Evolutionary conservation across 164 flowering plant genomes (phyloP).

Genomic region (Annona squamosa): DNA sequence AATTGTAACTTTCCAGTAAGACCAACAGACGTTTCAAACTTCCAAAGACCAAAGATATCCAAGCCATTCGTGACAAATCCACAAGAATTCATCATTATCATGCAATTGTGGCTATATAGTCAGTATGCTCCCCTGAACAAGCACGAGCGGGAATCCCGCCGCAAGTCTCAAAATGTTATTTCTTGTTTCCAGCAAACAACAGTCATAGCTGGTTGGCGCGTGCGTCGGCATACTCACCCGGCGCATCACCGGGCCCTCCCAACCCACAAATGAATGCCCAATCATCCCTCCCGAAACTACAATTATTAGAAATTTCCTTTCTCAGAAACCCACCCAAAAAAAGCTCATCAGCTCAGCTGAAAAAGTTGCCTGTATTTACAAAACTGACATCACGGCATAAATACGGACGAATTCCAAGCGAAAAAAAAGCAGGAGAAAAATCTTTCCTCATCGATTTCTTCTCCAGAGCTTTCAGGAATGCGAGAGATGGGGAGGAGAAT

Average conservation of each 20-base stretch:
- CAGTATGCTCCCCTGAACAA: background rate
- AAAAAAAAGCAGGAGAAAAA: background rate
- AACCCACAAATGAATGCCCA: background rate
- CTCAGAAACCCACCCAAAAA: background rate
- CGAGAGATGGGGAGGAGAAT: background rate
- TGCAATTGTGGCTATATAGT: background rate
- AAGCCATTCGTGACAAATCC: background rate
- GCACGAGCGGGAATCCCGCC: background rate
- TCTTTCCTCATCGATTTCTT: background rate
- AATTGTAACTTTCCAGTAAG: no score
- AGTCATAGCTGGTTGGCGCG: background rate
- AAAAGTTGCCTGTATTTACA: background rate
- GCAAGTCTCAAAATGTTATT: background rate
- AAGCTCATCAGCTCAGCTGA: no score
- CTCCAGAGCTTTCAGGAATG: background rate
- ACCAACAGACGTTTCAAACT: no score
- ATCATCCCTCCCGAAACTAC: background rate
- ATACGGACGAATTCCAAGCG: background rate
- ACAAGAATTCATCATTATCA: background rate
- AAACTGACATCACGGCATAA: background rate
- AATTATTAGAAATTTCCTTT: background rate
- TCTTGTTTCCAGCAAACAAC: background rate
- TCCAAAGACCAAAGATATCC: background rate
- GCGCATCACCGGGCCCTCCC: background rate
- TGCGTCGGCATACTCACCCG: background rate